Evolutionary conservation across 2,329 filamentous ascomycete genomes (phyloP).

Genomic region (Penicillium janthinellum): DNA sequence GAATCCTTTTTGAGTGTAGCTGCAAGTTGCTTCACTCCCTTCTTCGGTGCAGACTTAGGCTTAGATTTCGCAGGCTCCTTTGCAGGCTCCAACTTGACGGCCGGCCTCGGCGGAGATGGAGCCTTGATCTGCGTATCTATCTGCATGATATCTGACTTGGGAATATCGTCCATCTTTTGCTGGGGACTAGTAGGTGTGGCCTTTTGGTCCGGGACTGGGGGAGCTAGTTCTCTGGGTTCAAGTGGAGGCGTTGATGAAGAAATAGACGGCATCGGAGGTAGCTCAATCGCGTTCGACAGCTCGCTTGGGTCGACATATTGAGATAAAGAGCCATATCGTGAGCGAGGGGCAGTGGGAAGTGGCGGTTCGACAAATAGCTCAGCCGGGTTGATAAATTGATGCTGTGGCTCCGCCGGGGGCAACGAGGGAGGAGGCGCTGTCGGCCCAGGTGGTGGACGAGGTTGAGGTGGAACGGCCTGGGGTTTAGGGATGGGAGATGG

Average conservation of each 20-base stretch:
- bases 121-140: conserved; percentile 10
- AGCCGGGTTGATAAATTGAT: conserved; percentile 42
- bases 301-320: conserved; percentile 35
- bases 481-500: background rate
- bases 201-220: conserved; percentile 18
- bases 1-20: background rate
- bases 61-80: conserved; percentile 1
- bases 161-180: background rate
- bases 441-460: conserved; percentile 11
- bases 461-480: conserved; percentile 1
- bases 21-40: background rate
- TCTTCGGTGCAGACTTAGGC: conserved; percentile 6
- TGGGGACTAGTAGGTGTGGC: conserved; percentile 5
- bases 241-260: conserved; percentile 15
- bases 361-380: conserved; percentile 39
- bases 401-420: conserved; percentile 33
- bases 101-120: conserved; percentile 3
- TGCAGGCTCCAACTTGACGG: conserved; percentile 10
- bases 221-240: background rate
- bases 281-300: conserved; percentile 19
- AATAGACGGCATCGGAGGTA: conserved; percentile 13
- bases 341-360: conserved; percentile 33
- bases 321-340: conserved; percentile 30
- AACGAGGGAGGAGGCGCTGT: conserved; percentile 29
- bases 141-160: conserved; percentile 5